A percentile compares a stretch with the other conserved stretches of the same genome.
Conservation (phyloP, 768 basidiomycete species). For the Rhizopogon vinicolor region DNA sequence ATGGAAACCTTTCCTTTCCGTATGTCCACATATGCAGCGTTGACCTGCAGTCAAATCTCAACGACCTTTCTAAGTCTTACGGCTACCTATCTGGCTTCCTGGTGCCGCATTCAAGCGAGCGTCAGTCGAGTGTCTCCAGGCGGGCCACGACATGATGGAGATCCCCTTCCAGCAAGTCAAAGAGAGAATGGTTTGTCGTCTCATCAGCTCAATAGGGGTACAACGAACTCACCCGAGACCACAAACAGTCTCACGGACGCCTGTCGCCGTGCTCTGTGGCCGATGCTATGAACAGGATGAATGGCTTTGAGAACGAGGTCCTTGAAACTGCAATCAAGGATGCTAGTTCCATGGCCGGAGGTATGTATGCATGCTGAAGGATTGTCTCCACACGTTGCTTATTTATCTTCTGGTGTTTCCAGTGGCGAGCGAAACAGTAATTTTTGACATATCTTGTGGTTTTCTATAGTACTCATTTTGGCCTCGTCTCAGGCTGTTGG, state of each 20-base stretch:
- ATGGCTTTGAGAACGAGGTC: conserved; percentile 11
- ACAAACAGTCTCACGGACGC: conserved; percentile 12
- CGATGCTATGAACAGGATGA: conserved; percentile 19
- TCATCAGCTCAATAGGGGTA: neutral
- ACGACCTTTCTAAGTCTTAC: conserved; percentile 13
- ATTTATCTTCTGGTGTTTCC: conserved; percentile 5
- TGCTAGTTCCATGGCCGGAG: conserved; percentile 25
- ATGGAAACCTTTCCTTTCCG: conserved; percentile 22
- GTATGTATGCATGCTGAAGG: conserved; percentile 6
- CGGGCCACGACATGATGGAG: conserved; percentile 20
- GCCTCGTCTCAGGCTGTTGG: conserved; percentile 21
- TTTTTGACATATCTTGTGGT: neutral
- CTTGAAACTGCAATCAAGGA: conserved; percentile 23
- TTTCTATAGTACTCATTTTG: neutral
- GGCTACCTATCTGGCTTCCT: conserved; percentile 22
- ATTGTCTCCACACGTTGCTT: neutral
- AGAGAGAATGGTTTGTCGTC: conserved; percentile 14
- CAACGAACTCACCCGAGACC: neutral
- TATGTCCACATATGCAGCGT: conserved; percentile 4
- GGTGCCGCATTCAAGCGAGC: conserved; percentile 3
- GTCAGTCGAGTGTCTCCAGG: neutral
- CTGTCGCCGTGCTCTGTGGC: conserved; percentile 22
- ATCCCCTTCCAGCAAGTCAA: conserved; percentile 22
- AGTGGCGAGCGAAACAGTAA: conserved; percentile 25
- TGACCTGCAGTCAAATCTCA: neutral